Evolutionary conservation across 148 eudicot species (phyloP), one percentile per base, ranked within the genome.

Genomic region (Fagopyrum homotropicum): DNA sequence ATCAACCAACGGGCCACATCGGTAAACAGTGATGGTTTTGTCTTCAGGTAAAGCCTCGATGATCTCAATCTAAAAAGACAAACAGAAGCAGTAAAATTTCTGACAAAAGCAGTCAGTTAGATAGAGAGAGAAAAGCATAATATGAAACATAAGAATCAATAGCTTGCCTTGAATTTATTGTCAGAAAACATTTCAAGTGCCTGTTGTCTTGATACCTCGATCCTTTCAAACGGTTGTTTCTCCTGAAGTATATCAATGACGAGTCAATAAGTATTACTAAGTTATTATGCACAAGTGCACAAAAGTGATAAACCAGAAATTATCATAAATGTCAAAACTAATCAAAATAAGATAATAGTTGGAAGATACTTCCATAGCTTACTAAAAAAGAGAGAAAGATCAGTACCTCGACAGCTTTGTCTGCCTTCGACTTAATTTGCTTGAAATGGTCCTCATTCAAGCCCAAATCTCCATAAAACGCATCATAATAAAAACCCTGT

Each of bases 1-100:
- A 86, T 96, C 99, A 73, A 96, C 99, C 81, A 96, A 82, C 49
- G 97, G 98, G 11, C 99, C 99, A 89, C 99, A 96, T 84, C 99
- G 86, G 76, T 96, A 96, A 64, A 96, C 99, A 40, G 99, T 96
- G 76, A 96, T 96, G 45, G 98, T 96, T 82, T 96, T 92, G 76
- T 92, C 99, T 80, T 85, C 99, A 2, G 99, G 99, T 69, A 96
- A 82, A 83, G 88, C 98, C 30, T 86, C 87, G 74, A 96, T 96
- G 72, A 96, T 96, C 82, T 96, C 98, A 81, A 96, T 86, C 99
- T 96, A 80, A 48, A 72, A 61, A 30, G 12, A 79, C 71, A 70
- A 45, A 81, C 59, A 70, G 35, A 61, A 6, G 4, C 15, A 86
- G 56, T 55, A 60, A 64, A 15, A 77, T 10, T 5, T 5, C 46